These are phyloP conservation scores for Solanum sejunctum DNA, from an alignment of 257 asterid genomes.

Conservation along the genomic window DNA sequence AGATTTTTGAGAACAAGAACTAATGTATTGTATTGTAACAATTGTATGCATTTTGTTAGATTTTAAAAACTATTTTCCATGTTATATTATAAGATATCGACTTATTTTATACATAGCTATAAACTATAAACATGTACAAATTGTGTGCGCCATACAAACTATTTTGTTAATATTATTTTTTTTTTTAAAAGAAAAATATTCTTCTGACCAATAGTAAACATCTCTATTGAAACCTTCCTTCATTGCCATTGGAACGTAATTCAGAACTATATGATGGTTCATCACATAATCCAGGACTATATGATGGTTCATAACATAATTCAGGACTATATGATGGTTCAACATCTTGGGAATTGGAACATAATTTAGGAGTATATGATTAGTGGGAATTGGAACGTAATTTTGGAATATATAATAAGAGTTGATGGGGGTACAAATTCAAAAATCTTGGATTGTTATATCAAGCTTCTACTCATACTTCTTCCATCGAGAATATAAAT, in stretches of 20 bases:
- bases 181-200: neutral
- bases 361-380: too few species aligned
- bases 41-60: neutral
- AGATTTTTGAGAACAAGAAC: neutral
- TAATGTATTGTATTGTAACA: neutral
- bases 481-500: neutral
- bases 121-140: neutral
- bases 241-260: too few species aligned
- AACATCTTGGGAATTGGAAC: too few species aligned
- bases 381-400: neutral
- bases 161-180: neutral
- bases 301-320: too few species aligned
- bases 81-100: neutral
- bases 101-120: neutral
- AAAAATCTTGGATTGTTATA: conserved; percentile 5
- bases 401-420: neutral
- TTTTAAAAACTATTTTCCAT: neutral
- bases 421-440: conserved; percentile 20
- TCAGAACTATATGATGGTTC: too few species aligned
- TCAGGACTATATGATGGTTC: too few species aligned
- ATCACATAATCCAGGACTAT: too few species aligned
- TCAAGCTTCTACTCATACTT: conserved; percentile 29
- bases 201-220: neutral
- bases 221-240: neutral
- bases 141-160: neutral